Conservation (phyloP, 179 eudicot species). For the Beta macrorhiza region DNA sequence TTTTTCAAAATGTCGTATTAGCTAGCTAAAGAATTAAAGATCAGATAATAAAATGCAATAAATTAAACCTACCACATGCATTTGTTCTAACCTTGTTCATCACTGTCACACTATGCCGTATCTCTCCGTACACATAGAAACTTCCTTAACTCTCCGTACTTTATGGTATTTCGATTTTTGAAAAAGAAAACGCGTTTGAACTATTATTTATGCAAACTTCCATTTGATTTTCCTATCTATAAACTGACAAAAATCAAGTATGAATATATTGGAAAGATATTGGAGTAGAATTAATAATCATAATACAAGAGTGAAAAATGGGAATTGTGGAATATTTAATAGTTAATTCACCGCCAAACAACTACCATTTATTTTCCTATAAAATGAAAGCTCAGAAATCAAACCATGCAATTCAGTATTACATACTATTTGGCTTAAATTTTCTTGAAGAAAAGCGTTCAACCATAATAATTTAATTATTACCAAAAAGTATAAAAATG, state of each 20-base stretch:
- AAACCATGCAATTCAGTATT: constrained; percentile 9
- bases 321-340: background rate
- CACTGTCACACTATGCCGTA: constrained; percentile 9
- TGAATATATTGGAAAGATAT: background rate
- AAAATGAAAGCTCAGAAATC: constrained; percentile 11
- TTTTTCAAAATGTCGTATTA: background rate
- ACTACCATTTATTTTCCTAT: background rate
- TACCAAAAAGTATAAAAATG: constrained; percentile 6
- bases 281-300: background rate
- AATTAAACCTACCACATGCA: constrained; percentile 11
- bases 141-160: constrained; percentile 14
- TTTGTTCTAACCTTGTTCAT: constrained; percentile 14
- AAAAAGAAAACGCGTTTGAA: constrained; percentile 21
- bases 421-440: constrained; percentile 1
- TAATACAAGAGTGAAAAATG: background rate
- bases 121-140: constrained; percentile 15
- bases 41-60: background rate
- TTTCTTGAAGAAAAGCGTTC: background rate
- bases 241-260: constrained; percentile 1
- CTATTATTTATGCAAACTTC: constrained; percentile 5
- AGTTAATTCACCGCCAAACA: constrained; percentile 22
- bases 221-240: background rate
- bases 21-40: background rate
- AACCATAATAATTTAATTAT: background rate
- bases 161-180: background rate